A percentile compares a stretch with the other conserved stretches of the same genome.
phyloP scores from a whole-genome alignment of 768 basidiomycete species.

The Lentinula boryana region DNA sequence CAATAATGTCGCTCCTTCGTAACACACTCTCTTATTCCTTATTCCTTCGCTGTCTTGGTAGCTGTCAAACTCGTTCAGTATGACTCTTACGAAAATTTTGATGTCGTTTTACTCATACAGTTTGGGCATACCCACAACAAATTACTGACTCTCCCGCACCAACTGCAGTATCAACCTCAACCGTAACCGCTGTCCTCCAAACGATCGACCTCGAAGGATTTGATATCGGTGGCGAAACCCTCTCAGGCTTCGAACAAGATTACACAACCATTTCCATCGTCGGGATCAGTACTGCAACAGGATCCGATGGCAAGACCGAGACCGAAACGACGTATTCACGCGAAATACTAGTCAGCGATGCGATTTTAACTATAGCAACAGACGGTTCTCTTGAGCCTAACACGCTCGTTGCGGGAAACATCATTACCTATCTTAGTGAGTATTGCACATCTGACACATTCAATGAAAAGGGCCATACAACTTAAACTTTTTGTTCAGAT shows the following conservation, averaged over 20 bases:
- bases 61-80: background rate
- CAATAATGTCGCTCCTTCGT: background rate
- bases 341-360: background rate
- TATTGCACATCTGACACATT: no score
- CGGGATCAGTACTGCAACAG: background rate
- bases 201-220: background rate
- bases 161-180: background rate
- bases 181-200: background rate
- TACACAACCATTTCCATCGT: background rate
- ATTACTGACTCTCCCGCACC: background rate
- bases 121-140: background rate
- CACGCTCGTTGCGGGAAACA: background rate
- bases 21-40: background rate
- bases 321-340: background rate
- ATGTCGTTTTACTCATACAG: background rate
- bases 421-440: background rate
- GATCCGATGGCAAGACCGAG: background rate
- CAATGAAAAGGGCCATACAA: background rate
- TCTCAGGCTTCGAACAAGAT: background rate
- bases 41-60: background rate
- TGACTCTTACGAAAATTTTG: background rate
- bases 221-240: background rate
- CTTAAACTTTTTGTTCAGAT: background rate
- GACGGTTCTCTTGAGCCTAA: background rate
- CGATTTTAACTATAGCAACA: background rate